A percentile compares a stretch with the other conserved stretches of the same genome.
Conservation (phyloP, 352 stramenopile species). For the Phytophthora quininea region DNA sequence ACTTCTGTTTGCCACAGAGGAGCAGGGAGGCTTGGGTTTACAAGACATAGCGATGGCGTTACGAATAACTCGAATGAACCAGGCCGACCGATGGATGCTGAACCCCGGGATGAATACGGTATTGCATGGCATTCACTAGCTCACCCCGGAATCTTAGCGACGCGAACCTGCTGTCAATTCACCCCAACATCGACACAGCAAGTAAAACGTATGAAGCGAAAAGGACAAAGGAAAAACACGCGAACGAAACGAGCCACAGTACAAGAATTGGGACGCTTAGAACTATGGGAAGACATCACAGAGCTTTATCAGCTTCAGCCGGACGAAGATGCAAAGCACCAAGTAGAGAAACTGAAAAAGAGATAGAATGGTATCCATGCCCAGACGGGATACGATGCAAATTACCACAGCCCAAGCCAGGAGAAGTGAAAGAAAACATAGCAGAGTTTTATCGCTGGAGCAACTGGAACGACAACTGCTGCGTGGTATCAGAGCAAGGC, state of each 20-base stretch:
- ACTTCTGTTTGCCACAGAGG: neutral
- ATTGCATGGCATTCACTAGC: neutral
- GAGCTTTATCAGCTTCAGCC: neutral
- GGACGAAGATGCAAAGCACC: neutral
- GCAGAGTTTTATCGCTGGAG: neutral
- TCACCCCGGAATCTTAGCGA: neutral
- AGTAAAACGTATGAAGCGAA: neutral
- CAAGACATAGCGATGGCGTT: slow-evolving; percentile 7
- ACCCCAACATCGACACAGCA: neutral
- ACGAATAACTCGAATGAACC: slow-evolving; percentile 1
- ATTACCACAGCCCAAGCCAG: too few relatives aligned
- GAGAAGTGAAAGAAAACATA: neutral
- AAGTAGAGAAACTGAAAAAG: neutral
- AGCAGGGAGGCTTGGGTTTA: slow-evolving; percentile 1
- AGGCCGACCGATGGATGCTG: slow-evolving; percentile 3
- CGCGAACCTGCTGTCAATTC: neutral
- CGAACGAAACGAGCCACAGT: neutral
- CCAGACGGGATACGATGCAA: neutral
- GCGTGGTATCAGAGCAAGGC: neutral
- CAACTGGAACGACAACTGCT: neutral
- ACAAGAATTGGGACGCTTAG: neutral
- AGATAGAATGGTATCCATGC: neutral
- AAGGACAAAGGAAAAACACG: neutral
- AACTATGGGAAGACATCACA: neutral
- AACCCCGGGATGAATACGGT: neutral